Evolutionary conservation across 306 rosid genomes (phyloP).

Genomic region (Malus sylvestris): DNA sequence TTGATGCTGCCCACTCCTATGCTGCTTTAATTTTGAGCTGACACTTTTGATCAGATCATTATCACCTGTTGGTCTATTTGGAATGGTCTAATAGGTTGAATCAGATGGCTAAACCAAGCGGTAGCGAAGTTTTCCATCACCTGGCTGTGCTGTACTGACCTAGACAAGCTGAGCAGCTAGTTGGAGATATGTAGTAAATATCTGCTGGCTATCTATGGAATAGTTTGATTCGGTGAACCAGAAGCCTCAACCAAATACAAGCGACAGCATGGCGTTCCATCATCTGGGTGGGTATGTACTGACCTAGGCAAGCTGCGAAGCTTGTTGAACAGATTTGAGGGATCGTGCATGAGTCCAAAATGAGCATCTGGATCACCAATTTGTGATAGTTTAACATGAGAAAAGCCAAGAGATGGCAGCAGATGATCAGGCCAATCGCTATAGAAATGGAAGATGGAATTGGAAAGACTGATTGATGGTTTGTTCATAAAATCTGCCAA

Average conservation of each 20-base stretch:
- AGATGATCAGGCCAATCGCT: slow-evolving; percentile 99
- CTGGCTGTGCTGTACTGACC: slow-evolving; percentile 58
- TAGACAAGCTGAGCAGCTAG: slow-evolving; percentile 52
- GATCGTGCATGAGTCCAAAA: slow-evolving; percentile 78
- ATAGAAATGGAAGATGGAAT: slow-evolving; percentile 75
- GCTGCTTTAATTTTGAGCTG: slow-evolving; percentile 11
- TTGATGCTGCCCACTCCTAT: slow-evolving; percentile 25
- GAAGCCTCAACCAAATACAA: slow-evolving; percentile 88
- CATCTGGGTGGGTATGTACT: slow-evolving; percentile 70
- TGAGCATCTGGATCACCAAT: slow-evolving; percentile 98
- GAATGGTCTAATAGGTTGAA: slow-evolving; percentile 36
- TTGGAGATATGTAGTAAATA: slow-evolving; percentile 39
- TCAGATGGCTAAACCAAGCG: slow-evolving; percentile 65
- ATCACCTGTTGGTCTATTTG: slow-evolving; percentile 7
- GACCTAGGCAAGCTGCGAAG: slow-evolving; percentile 86
- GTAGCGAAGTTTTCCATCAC: slow-evolving; percentile 58
- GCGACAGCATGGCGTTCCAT: slow-evolving; percentile 88
- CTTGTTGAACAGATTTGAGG: slow-evolving; percentile 77
- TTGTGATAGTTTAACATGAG: slow-evolving; percentile 72
- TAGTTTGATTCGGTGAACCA: slow-evolving; percentile 62
- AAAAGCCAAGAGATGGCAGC: slow-evolving; percentile 83
- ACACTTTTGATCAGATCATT: slow-evolving; percentile 22
- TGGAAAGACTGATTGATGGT: slow-evolving; percentile 67
- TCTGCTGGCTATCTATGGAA: slow-evolving; percentile 19
- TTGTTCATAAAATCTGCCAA: slow-evolving; percentile 96